Evolutionary conservation across 2,329 filamentous ascomycete species (phyloP).

Genomic region (Ramularia collo-cygni): DNA sequence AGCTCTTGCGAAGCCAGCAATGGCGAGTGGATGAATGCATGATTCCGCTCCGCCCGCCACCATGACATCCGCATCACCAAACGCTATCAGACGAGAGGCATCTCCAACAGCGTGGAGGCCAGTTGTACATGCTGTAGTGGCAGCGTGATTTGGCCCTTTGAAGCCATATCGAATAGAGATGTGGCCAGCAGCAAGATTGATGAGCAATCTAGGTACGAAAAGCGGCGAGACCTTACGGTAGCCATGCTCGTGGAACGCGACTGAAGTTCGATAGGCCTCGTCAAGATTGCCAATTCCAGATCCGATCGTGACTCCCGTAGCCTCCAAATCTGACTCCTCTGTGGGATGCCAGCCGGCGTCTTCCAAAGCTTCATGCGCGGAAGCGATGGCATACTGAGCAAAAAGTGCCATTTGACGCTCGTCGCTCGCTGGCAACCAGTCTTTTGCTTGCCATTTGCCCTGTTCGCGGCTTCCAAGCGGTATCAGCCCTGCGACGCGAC

Average conservation of each 20-base stretch:
- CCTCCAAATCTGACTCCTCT: slow-evolving; percentile 57
- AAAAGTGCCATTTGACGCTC: slow-evolving; percentile 82
- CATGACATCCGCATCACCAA: slow-evolving; percentile 91
- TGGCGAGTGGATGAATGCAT: slow-evolving; percentile 88
- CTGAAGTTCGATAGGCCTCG: slow-evolving; percentile 76
- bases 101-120: slow-evolving; percentile 93
- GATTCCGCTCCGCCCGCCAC: slow-evolving; percentile 91
- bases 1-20: slow-evolving; percentile 84
- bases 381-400: slow-evolving; percentile 83
- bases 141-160: slow-evolving; percentile 83
- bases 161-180: slow-evolving; percentile 90
- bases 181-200: slow-evolving; percentile 91
- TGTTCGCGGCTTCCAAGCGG: slow-evolving; percentile 47
- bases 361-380: slow-evolving; percentile 73
- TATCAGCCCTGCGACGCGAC: slow-evolving; percentile 77
- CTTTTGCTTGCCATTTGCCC: slow-evolving; percentile 42
- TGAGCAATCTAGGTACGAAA: slow-evolving; percentile 87
- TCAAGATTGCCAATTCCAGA: slow-evolving; percentile 94
- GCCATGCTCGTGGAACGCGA: slow-evolving; percentile 68
- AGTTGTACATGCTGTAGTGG: slow-evolving; percentile 91
- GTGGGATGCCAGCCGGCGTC: slow-evolving; percentile 72
- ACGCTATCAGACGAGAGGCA: slow-evolving; percentile 84
- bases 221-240: slow-evolving; percentile 89
- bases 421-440: slow-evolving; percentile 47
- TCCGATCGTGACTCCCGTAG: slow-evolving; percentile 84